phyloP scores from a whole-genome alignment of 2,329 filamentous ascomycete genomes.

The Talaromyces amestolkiae region DNA sequence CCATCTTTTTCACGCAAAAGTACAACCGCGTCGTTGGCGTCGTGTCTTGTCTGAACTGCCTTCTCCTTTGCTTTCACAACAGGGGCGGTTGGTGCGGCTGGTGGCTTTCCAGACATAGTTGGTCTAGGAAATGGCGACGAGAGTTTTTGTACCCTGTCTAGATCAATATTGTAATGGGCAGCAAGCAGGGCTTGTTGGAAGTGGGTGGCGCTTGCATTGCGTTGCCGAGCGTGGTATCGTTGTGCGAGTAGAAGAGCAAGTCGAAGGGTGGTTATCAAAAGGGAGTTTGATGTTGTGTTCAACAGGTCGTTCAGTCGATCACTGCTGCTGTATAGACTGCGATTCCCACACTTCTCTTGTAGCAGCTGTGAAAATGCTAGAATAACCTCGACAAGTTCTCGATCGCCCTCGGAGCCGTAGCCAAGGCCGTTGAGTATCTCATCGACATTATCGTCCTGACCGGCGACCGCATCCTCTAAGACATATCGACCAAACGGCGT shows the following conservation, averaged over 20 bases:
- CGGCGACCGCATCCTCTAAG: constrained; percentile 50
- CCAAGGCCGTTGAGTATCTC: constrained; percentile 55
- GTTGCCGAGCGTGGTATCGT: constrained; percentile 85
- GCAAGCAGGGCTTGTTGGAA: constrained; percentile 71
- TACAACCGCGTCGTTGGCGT: constrained; percentile 80
- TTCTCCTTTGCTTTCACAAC: constrained; percentile 76
- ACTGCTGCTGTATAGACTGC: constrained; percentile 94
- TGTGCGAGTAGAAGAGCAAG: constrained; percentile 84
- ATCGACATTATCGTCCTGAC: constrained; percentile 41
- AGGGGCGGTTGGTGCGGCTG: constrained; percentile 50
- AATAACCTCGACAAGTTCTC: constrained; percentile 73
- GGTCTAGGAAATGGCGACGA: constrained; percentile 79
- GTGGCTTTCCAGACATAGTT: constrained; percentile 50
- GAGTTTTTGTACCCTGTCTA: constrained; percentile 79
- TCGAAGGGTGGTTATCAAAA: constrained; percentile 75
- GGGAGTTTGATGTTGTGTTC: constrained; percentile 76
- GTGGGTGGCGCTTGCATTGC: constrained; percentile 61
- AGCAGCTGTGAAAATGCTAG: constrained; percentile 83
- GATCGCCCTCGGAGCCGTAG: constrained; percentile 73
- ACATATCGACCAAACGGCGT: constrained; percentile 62
- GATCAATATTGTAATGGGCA: constrained; percentile 73
- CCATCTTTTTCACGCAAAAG: constrained; percentile 59
- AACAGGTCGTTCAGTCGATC: constrained; percentile 83
- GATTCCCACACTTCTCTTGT: constrained; percentile 91
- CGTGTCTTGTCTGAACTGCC: constrained; percentile 52